These are phyloP conservation scores for Starmerella etchellsii DNA, from an alignment of 805 yeast genomes.

Conservation along the genomic window DNA sequence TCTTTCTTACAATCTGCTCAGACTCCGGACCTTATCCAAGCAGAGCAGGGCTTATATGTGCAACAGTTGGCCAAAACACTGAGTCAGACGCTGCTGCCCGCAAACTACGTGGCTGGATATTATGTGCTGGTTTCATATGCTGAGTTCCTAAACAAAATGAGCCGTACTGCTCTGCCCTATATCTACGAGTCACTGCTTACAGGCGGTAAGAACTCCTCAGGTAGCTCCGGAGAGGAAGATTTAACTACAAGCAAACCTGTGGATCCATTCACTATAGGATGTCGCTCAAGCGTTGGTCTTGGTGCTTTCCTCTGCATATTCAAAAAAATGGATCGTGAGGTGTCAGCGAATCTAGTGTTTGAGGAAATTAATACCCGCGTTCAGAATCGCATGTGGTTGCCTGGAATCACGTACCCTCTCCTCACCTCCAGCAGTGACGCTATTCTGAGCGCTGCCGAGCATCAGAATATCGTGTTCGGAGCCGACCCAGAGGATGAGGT, in stretches of 20 bases:
- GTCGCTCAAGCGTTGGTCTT: constrained; percentile 3
- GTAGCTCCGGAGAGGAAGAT: too few species aligned
- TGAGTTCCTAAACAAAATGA: not conserved
- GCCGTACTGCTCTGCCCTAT: not conserved
- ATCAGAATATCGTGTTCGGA: not conserved
- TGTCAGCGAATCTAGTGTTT: constrained; percentile 9
- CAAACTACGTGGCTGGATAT: constrained; percentile 17
- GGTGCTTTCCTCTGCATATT: constrained; percentile 13
- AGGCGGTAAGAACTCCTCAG: too few species aligned
- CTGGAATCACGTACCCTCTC: constrained; percentile 19
- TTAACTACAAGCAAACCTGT: too few species aligned
- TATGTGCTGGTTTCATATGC: constrained; percentile 14
- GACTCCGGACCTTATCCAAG: not conserved
- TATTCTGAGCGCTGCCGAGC: not conserved
- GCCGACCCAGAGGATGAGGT: not conserved
- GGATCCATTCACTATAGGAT: not conserved
- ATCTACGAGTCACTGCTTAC: not conserved
- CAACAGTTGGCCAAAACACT: constrained; percentile 12
- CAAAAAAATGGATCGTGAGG: constrained; percentile 3
- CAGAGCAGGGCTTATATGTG: constrained; percentile 13
- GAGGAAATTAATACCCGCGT: constrained; percentile 13
- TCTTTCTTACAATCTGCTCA: constrained; percentile 16
- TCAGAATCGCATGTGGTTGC: constrained; percentile 14
- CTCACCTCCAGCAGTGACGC: constrained; percentile 11
- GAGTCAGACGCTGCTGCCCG: constrained; percentile 2